Base-by-base conservation (phyloP, 2,329 filamentous ascomycete genomes). In the Taxawa tesnikishii region DNA sequence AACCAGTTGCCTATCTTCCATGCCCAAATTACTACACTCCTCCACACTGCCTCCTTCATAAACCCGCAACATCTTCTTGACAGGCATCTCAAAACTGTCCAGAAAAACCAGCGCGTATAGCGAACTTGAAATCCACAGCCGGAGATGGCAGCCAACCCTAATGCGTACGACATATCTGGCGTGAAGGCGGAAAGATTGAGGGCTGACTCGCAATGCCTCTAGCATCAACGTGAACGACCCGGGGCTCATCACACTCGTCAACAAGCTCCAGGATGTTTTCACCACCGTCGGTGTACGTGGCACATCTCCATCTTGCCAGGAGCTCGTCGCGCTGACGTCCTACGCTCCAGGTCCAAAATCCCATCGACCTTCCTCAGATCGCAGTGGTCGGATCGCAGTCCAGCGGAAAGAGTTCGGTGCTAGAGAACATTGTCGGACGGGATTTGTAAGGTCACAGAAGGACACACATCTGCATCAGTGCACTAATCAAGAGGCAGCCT, bases 181-280 rank as follows among this genome's bases (percentile, higher is more conserved):
- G 13, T 24, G 27, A 26, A 24, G 16, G 23, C 12, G 7, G 17
- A 23, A 4, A 12, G 12, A 16, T 15, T 12, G 13, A 34, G 16
- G 28, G 33, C 26, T 26, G 28, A 26, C 13, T 27, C 25, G 26
- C 26, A 11, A 36, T 15, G 5, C 16, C n/a, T 27, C 18, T 53
- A 79, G 75, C 47, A 77, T 79, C 57, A 80, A 79, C 55, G 75
- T 80, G 39, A 80, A 80, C 53, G 75, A 80, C 49, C 75, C 75
- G 15, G 67, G 67, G 43, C 65, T 80, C 47, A 80, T 80, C 49
- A 78, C 75, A 18, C 80, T 96, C 48, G 90, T 98, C 57, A 98
- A 98, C 70, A 96, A 93, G 69, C 78, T 98, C 29, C 90, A 98
- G 59, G 90, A 98, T 83, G 90, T 98, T 48, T 98, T 98, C 58